phyloP scores from a whole-genome alignment of 2,329 filamentous ascomycete genomes.

The Verticillium albo-atrum region DNA sequence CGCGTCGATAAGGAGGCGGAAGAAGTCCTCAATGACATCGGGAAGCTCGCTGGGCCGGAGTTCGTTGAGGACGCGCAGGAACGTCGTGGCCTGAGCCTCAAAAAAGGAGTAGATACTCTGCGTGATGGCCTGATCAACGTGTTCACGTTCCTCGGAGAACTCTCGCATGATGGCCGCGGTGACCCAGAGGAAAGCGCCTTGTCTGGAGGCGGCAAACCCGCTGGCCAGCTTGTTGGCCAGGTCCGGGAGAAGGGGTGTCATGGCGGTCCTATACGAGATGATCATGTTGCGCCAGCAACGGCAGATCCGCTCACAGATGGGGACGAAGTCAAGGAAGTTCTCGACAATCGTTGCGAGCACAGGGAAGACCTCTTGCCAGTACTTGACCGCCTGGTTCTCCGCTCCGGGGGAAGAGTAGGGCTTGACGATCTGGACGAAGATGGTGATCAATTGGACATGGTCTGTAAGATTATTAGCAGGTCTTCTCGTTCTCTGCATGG shows the following conservation, averaged over 20 bases:
- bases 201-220: slow-evolving; percentile 79
- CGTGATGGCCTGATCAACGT: slow-evolving; percentile 75
- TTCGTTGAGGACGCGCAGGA: slow-evolving; percentile 85
- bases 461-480: slow-evolving; percentile 45
- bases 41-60: slow-evolving; percentile 71
- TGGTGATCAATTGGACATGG: slow-evolving; percentile 85
- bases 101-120: slow-evolving; percentile 92
- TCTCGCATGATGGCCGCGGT: slow-evolving; percentile 92
- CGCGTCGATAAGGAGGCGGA: slow-evolving; percentile 86
- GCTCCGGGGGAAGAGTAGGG: slow-evolving; percentile 69
- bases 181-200: slow-evolving; percentile 98
- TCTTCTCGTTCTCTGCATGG: neutral
- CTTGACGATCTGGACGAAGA: slow-evolving; percentile 74
- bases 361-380: slow-evolving; percentile 91
- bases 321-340: slow-evolving; percentile 78
- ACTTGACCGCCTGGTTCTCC: slow-evolving; percentile 88
- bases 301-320: slow-evolving; percentile 90
- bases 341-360: slow-evolving; percentile 82
- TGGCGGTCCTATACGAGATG: slow-evolving; percentile 87
- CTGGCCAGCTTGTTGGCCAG: slow-evolving; percentile 85
- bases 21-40: slow-evolving; percentile 91
- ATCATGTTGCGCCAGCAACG: slow-evolving; percentile 97
- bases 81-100: slow-evolving; percentile 85
- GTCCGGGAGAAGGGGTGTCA: slow-evolving; percentile 75
- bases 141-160: slow-evolving; percentile 86